These are phyloP conservation scores for Verticillium klebahnii DNA, from an alignment of 2,329 filamentous ascomycete species.

Conservation along the genomic window DNA sequence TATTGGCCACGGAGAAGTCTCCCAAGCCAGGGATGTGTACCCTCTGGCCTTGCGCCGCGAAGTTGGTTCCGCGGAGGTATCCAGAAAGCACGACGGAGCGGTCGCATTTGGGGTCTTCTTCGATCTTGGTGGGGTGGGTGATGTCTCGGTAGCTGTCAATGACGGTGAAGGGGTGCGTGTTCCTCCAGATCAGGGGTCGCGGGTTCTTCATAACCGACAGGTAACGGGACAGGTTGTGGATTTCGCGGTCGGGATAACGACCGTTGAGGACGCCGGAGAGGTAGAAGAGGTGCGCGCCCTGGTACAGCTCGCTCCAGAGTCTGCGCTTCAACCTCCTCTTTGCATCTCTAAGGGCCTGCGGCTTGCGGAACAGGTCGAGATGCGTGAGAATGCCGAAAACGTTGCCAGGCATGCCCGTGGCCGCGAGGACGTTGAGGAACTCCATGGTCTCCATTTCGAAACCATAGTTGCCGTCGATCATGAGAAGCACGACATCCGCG, in stretches of 20 bases:
- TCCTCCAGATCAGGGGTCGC: conserved; percentile 91
- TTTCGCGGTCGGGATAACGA: conserved; percentile 90
- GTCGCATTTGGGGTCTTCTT: conserved; percentile 85
- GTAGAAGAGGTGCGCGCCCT: conserved; percentile 95
- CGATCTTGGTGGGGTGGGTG: conserved; percentile 86
- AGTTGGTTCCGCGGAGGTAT: conserved; percentile 92
- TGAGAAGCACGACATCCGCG: conserved; percentile 91
- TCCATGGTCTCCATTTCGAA: conserved; percentile 99
- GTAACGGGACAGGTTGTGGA: conserved; percentile 93
- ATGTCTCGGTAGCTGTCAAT: conserved; percentile 94
- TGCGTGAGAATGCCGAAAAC: conserved; percentile 97
- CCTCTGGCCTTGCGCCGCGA: conserved; percentile 76
- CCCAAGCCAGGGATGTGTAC: conserved; percentile 92
- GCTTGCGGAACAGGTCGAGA: conserved; percentile 91
- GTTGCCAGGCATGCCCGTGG: conserved; percentile 96
- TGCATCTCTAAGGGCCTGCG: conserved; percentile 83
- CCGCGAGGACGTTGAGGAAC: conserved; percentile 89
- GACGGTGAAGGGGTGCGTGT: conserved; percentile 89
- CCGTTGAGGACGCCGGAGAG: conserved; percentile 95
- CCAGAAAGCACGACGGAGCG: conserved; percentile 87
- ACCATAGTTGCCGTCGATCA: conserved; percentile 98
- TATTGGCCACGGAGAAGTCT: conserved; percentile 76
- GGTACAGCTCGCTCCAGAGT: conserved; percentile 95
- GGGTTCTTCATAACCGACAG: conserved; percentile 99
- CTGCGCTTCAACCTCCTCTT: conserved; percentile 96